Evolutionary conservation across 345 rosid genomes (phyloP), one percentile per base, ranked within the genome.

Genomic region (Bruguiera parviflora): DNA sequence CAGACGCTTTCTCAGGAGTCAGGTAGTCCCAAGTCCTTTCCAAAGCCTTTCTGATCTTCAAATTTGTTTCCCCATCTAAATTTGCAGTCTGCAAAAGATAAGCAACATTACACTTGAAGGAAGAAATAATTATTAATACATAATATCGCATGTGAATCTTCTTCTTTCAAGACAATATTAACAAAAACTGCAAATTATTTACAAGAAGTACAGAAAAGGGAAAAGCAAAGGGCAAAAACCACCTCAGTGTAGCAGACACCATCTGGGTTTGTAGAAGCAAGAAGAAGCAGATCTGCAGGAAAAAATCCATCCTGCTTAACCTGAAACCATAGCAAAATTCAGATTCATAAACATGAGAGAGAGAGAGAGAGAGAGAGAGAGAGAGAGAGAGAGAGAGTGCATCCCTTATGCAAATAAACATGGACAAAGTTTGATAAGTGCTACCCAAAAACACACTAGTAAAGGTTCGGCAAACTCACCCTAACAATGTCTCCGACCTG

Each of bases 241-340:
- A 96, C 99, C 99, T 96, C 99, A 73, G 83, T 79, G 39, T 96
- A 96, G 89, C 99, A 92, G 82, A 96, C 82, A 71, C 99, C 99
- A 68, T 96, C 99, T 28, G 92, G 72, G 61, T 96, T 92, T 74
- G 98, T 89, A 78, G 96, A 79, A 74, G 97, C 97, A 66, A 96
- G 87, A 56, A 90, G 86, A 75, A 92, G 95, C 53, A 96, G 66
- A 86, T 96, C 99, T 21, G 99, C 96, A 67, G 99, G 99, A 79
- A 96, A 96, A 79, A 84, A 86, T 21, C 81, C 96, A 77, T 96
- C 99, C 74, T 96, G 85, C 79, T 90, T 96, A 49, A 96, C 87
- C 99, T 96, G 90, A 73, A 86, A 80, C 51, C 67, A 58, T 69
- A 35, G 63, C 51, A 76, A 69, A 70, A 51, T 25, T 51, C 71